Base-by-base conservation (phyloP, 108 stramenopile genomes). In the Cyclotella cryptica region DNA sequence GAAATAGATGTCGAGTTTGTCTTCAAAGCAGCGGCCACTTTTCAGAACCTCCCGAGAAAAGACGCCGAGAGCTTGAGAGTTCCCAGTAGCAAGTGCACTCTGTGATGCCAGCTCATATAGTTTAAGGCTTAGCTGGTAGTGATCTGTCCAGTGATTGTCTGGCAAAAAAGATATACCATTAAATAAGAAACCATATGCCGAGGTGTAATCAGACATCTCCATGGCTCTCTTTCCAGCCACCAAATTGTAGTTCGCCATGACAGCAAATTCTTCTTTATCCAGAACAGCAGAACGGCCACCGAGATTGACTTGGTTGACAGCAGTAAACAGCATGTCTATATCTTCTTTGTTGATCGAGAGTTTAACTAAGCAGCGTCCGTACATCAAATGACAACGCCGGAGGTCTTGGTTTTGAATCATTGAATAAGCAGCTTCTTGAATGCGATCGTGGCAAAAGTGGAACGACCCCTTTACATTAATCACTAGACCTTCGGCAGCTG, bases 361-460 rank as follows among this genome's bases (percentile, higher is more conserved):
- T 9, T 47, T 30, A 19, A 60, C 61, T 7, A 74, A 13, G 14
- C 55, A 62, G 18, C 15, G 11, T n/a, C 72, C 72, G 41, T 66
- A 75, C 1, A 24, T 41, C 14, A 57, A 54, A 39, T 58, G 74
- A 27, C 30, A 26, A 7, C 22, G 10, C 19, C 13, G 4, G 10
- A 54, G 65, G 0, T 45, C 65, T 54, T 66, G 47, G 18, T 39
- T 14, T 19, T 75, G 35, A 19, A 66, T 58, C 65, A 75, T 26
- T 24, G 44, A 30, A 58, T 79, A 79, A 19, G 52, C 63, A 11
- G 66, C 78, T 51, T 66, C 72, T 42, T 79, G 78, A 15, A 79
- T 53, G 17, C 69, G 47, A 35, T 74, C 78, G 22, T 72, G 71
- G 21, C 19, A 40, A 43, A 78, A 78, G 12, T 62, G 43, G 40